Base-by-base conservation (phyloP, 2,329 filamentous ascomycete species). In the Ascomycota sp. region DNA sequence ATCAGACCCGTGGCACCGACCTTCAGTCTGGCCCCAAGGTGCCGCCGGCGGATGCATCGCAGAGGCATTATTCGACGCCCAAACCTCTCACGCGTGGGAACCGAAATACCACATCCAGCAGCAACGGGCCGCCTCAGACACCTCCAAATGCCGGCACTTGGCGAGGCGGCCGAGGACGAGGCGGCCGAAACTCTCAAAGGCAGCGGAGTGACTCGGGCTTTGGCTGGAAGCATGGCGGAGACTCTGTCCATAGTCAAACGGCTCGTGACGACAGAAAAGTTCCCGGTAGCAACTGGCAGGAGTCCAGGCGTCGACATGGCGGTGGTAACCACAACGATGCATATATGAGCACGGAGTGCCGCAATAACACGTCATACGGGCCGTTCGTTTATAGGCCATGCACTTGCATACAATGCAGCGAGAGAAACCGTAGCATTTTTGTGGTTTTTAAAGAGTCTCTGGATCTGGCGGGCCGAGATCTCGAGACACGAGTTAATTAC, bases 341-440 rank as follows among this genome's bases (percentile, higher is more conserved):
- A 8, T 21, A 21, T 8, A 23, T 27, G 6, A 22, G 20, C 4
- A 21, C 7, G 8, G 29, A 26, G 13, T 48, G 45, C 20, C 43
- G 38, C 12, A 48, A 48, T 33, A 30, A 37, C 12, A 33, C 28
- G 21, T 25, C 28, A 2, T 23, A 28, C 11, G 33, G 25, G 3
- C 28, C 23, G 8, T 36, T 33, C 7, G 37, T 42, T 2, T 53
- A 53, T 32, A 31, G 35, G 11, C 40, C 36, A 1, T 54, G 51
- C 30, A 32, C 27, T 27, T 55, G 51, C 23, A 21, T 31, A 11
- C 29, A 33, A 3, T 55, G 51, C 23, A 36, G 38, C 15, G 27
- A 33, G 6, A 37, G 42, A 22, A 52, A 54, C 30, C 41, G 44
- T 29, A 51, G 44, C 31, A 33, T 53, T 9, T 42, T 40, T 35